Base-by-base conservation (phyloP, 345 rosid species). In the Boechera retrofracta region DNA sequence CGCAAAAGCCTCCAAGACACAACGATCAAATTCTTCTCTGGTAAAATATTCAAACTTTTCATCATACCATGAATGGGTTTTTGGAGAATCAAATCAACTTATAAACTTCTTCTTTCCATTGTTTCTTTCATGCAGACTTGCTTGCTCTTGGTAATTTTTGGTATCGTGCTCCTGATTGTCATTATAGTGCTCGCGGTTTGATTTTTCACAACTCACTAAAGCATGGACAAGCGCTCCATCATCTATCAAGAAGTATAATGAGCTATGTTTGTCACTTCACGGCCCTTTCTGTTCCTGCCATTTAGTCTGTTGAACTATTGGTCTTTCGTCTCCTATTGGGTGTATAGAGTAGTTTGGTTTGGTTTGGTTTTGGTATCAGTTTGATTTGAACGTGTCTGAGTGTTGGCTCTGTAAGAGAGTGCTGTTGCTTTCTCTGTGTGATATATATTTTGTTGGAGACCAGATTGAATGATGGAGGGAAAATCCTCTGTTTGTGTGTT, bases 101-200 rank as follows among this genome's bases (percentile, higher is more conserved):
- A 45, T 57, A 38, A 52, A 36, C n/a, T 15, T 60, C 51, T 59
- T 58, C 24, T 36, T 79, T 31, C 10, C 48, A 28, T 72, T 58
- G 68, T 54, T 32, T 21, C 55, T 39, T 68, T 11, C 78, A 28
- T 73, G 84, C 90, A 94, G 98, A 32, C 88, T 13, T 94, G 98
- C 85, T 85, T 94, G 91, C 92, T 94, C 78, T 70, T 94, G 91
- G 97, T 94, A 84, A 92, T 92, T 73, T 94, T 94, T 10, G 98
- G 97, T 49, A 86, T 89, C 9, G 94, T 90, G 75, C 91, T 94
- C 55, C 94, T 94, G 81, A 92, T 92, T 21, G 91, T 92, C 82
- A 85, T 94, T 45, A 75, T 92, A 63, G 87, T 94, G 55, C 97
- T 94, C 2, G 88, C 91, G 3, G 96, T 92, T 60, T 94, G 77